phyloP scores from a whole-genome alignment of 108 stramenopile species.

The Cyclotella distinguenda region DNA sequence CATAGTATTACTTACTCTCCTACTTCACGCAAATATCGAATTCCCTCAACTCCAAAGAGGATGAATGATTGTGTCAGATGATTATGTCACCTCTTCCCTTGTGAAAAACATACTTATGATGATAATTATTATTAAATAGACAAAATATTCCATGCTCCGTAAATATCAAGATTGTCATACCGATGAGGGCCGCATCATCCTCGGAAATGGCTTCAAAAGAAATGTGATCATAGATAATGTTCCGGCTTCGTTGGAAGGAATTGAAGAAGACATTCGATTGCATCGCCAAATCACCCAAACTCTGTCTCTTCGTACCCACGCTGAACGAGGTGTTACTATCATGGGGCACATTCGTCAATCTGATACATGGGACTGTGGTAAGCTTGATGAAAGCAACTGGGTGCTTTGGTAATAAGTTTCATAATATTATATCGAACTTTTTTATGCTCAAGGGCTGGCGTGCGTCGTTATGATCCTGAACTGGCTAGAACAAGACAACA shows the following conservation, averaged over 20 bases:
- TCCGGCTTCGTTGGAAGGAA: background rate
- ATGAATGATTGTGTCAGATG: too few relatives aligned
- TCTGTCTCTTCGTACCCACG: background rate
- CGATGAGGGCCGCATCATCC: background rate
- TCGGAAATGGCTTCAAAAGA: background rate
- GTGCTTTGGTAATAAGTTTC: background rate
- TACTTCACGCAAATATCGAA: too few relatives aligned
- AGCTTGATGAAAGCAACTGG: background rate
- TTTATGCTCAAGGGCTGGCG: slow-evolving; percentile 33
- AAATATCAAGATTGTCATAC: too few relatives aligned
- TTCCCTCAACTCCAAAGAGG: too few relatives aligned
- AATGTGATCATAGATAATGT: background rate
- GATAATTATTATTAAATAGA: too few relatives aligned
- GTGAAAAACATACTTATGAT: too few relatives aligned
- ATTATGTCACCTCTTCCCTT: too few relatives aligned
- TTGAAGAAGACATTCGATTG: background rate
- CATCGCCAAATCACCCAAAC: background rate
- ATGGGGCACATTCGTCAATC: slow-evolving; percentile 40
- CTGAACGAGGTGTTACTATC: slow-evolving; percentile 14
- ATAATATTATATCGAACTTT: background rate
- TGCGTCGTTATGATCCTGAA: slow-evolving; percentile 61
- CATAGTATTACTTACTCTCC: too few relatives aligned
- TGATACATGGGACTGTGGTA: slow-evolving; percentile 69
- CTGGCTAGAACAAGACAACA: slow-evolving; percentile 36
- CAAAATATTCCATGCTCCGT: too few relatives aligned